phyloP scores from a whole-genome alignment of 2,329 filamentous ascomycete genomes.

The Trichoderma lentiforme region DNA sequence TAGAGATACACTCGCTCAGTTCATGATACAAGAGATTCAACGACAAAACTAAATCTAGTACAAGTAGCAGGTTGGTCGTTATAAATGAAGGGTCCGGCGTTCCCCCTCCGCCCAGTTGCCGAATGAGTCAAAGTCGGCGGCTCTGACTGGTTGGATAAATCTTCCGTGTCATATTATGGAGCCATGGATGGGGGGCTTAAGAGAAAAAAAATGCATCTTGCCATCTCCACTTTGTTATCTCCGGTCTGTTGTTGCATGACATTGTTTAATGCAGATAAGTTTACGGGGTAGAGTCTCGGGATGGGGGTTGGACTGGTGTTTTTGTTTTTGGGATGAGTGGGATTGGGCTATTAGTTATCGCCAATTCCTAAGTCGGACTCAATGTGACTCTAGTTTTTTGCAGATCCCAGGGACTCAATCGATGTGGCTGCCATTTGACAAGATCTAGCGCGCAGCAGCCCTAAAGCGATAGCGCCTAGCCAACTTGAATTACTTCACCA shows the following conservation, averaged over 20 bases:
- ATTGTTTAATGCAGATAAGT: neutral
- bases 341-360: neutral
- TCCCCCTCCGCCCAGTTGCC: constrained; percentile 3
- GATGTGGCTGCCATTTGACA: no score
- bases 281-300: no score
- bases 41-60: neutral
- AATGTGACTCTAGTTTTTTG: neutral
- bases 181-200: neutral
- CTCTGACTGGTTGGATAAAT: constrained; percentile 1
- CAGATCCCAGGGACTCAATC: no score
- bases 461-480: neutral
- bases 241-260: no score
- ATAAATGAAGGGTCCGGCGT: neutral
- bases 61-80: neutral
- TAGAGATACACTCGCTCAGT: neutral
- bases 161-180: neutral
- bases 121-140: constrained; percentile 15
- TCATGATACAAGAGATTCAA: neutral
- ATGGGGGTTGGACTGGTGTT: neutral
- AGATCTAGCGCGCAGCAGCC: neutral
- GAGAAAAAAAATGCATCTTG: neutral
- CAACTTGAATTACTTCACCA: neutral
- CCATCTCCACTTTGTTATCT: neutral
- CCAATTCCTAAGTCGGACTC: neutral
- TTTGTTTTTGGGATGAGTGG: neutral